phyloP scores from a whole-genome alignment of 2,329 filamentous ascomycete genomes.

The Monilinia fructigena region DNA sequence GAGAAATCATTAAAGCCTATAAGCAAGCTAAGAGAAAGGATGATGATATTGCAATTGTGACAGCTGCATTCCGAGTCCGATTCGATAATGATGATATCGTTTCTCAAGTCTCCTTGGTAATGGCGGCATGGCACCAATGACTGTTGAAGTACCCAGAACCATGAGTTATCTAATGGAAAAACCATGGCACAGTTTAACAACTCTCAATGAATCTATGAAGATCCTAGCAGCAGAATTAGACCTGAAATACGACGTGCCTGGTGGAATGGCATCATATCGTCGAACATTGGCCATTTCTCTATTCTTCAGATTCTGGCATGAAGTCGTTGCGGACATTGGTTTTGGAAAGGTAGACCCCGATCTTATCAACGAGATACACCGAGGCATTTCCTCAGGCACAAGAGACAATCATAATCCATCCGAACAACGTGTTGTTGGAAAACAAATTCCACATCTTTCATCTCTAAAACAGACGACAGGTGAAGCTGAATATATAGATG shows the following conservation, averaged over 20 bases:
- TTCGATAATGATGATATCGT: constrained; percentile 68
- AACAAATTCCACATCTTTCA: constrained; percentile 77
- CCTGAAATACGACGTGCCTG: constrained; percentile 82
- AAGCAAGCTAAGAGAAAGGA: constrained; percentile 96
- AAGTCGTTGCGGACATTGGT: constrained; percentile 65
- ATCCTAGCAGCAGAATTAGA: constrained; percentile 83
- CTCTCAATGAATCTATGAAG: constrained; percentile 81
- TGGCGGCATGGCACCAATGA: constrained; percentile 89
- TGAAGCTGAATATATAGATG: constrained; percentile 92
- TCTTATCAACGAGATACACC: constrained; percentile 77
- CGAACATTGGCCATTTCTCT: constrained; percentile 85
- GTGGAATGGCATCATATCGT: constrained; percentile 93
- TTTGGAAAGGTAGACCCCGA: constrained; percentile 62
- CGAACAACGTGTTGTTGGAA: constrained; percentile 75
- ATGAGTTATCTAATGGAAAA: constrained; percentile 71
- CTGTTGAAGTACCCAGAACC: constrained; percentile 74
- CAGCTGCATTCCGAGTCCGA: constrained; percentile 73
- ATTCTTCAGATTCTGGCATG: constrained; percentile 95
- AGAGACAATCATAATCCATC: constrained; percentile 77
- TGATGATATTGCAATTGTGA: constrained; percentile 96
- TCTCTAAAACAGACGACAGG: constrained; percentile 90
- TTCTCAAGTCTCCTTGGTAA: constrained; percentile 73
- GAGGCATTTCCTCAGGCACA: constrained; percentile 72
- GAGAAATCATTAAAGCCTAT: constrained; percentile 82
- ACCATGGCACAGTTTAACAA: constrained; percentile 73